Evolutionary conservation across 768 basidiomycete genomes (phyloP).

Genomic region (Sporobolomyces roseus): DNA sequence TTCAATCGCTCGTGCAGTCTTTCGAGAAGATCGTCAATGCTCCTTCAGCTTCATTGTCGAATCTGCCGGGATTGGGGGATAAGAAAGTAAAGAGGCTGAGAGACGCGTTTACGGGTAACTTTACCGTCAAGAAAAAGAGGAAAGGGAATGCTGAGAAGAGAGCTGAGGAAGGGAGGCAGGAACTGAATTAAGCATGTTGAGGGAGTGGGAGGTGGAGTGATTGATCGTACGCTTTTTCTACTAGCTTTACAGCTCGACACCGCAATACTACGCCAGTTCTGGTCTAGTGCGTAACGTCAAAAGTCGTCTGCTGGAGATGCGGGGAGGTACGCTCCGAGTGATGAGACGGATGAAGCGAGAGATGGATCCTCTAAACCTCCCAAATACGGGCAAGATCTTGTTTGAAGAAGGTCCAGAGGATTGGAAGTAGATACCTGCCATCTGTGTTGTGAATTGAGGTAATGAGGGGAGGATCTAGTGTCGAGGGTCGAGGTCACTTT

Average conservation of each 20-base stretch:
- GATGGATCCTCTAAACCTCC: conserved; percentile 71
- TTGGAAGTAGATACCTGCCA: too few relatives aligned
- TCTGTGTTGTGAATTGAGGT: too few relatives aligned
- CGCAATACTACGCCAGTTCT: too few relatives aligned
- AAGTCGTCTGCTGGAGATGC: conserved; percentile 83
- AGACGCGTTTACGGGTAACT: conserved; percentile 85
- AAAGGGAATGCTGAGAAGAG: conserved; percentile 32
- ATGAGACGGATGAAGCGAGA: conserved; percentile 80
- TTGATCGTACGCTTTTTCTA: not conserved
- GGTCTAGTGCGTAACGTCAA: too few relatives aligned
- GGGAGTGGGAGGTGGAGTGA: not conserved
- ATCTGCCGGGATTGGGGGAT: conserved; percentile 87
- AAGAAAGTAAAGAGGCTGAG: conserved; percentile 87
- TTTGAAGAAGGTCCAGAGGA: conserved; percentile 6
- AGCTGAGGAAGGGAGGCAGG: conserved; percentile 29
- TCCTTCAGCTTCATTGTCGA: conserved; percentile 67
- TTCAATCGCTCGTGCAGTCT: conserved; percentile 57
- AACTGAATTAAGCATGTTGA: conserved; percentile 30
- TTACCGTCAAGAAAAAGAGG: conserved; percentile 48
- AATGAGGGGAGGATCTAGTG: too few relatives aligned
- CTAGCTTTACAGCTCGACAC: too few relatives aligned
- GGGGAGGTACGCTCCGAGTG: conserved; percentile 70
- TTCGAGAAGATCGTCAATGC: conserved; percentile 76
- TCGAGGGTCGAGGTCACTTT: too few relatives aligned
- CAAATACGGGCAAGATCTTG: conserved; percentile 75